Evolutionary conservation across 139 green algal genomes (phyloP).

Genomic region (Chlamydomonas asymmetrica): DNA sequence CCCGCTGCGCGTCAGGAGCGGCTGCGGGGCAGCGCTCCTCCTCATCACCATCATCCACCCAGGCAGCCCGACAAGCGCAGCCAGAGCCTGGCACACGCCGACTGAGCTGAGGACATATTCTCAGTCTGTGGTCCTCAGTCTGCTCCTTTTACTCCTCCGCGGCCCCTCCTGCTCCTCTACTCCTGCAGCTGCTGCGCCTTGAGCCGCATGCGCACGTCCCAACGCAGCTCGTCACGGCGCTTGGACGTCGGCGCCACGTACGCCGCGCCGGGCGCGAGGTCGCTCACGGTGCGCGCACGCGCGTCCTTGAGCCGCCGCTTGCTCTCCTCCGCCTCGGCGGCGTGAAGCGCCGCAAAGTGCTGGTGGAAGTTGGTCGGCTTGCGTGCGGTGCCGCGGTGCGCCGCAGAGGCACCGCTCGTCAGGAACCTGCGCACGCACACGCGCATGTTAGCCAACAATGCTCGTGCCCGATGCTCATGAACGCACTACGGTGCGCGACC

Average conservation of each 20-base stretch:
- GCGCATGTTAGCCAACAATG: no score
- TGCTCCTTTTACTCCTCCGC: no score
- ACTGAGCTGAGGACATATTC: no score
- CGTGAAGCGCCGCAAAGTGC: conserved; percentile 37
- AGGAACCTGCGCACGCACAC: conserved; percentile 30
- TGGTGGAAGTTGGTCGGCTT: conserved; percentile 47
- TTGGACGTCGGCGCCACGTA: conserved; percentile 21
- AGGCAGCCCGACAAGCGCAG: no score
- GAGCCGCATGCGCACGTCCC: conserved; percentile 26
- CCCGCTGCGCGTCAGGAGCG: no score
- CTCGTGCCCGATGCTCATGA: no score
- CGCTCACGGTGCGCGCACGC: conserved; percentile 11
- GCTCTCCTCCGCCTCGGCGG: conserved; percentile 34
- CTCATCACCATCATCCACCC: no score
- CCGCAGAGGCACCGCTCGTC: conserved; percentile 7
- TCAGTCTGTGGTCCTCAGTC: no score
- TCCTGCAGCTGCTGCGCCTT: conserved; percentile 11
- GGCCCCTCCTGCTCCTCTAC: no score
- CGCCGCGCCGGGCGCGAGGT: conserved; percentile 10
- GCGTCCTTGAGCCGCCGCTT: conserved; percentile 24
- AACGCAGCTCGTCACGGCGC: conserved; percentile 37
- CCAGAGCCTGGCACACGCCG: no score
- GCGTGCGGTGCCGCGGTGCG: conserved; percentile 9
- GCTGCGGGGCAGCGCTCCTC: no score
- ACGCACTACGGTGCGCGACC: no score